Conservation (phyloP, 2,329 filamentous ascomycete genomes). For the Colletotrichum destructivum region DNA sequence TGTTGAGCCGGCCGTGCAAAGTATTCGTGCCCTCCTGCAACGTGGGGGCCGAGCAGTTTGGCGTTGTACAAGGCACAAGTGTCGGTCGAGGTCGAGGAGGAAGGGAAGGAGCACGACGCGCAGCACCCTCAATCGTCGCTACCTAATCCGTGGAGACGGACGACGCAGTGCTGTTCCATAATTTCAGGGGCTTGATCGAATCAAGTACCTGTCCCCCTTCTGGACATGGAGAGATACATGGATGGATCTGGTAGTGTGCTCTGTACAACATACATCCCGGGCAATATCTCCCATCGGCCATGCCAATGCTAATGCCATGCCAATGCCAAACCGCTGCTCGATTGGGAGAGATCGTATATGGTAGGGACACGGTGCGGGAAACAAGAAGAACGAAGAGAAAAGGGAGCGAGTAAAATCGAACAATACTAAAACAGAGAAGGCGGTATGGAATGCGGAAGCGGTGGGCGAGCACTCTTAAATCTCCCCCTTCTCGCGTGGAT, state of each 20-base stretch:
- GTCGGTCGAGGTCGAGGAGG: neutral
- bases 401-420: too few relatives aligned
- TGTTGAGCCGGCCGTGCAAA: neutral
- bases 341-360: neutral
- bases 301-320: neutral
- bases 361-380: too few relatives aligned
- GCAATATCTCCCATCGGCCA: neutral
- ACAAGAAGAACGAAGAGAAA: too few relatives aligned
- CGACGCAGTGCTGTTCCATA: constrained; percentile 9
- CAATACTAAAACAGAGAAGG: too few relatives aligned
- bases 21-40: constrained; percentile 1
- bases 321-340: neutral
- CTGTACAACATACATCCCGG: neutral
- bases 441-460: too few relatives aligned
- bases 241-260: neutral
- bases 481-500: too few relatives aligned
- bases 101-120: neutral
- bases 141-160: neutral
- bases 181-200: constrained; percentile 2
- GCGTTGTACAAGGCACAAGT: neutral
- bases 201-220: constrained; percentile 3
- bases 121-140: too few relatives aligned
- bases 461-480: too few relatives aligned
- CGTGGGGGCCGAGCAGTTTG: constrained; percentile 5
- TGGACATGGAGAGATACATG: neutral